Percentiles rank a stretch among this genome's conserved stretches.
These are phyloP conservation scores for Solanum raphanifolium DNA, from an alignment of 257 asterid genomes.

Conservation along the genomic window DNA sequence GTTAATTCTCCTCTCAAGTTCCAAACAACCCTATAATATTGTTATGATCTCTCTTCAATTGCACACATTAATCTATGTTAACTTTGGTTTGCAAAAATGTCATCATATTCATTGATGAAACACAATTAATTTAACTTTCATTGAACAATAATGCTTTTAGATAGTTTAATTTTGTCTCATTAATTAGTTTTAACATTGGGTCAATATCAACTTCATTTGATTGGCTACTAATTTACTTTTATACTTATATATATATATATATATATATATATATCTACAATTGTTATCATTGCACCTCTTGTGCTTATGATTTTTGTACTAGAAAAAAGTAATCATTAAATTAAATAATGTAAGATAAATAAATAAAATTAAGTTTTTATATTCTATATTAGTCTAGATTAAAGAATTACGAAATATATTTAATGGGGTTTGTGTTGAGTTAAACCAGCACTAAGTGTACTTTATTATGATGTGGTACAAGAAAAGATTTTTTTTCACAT, in stretches of 20 bases:
- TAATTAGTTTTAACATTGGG: background rate
- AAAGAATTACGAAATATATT: background rate
- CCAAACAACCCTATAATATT: conserved; percentile 55
- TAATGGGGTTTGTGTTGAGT: background rate
- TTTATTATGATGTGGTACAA: background rate
- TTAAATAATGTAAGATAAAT: background rate
- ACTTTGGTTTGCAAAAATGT: conserved; percentile 24
- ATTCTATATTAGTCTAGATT: background rate
- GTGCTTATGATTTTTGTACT: background rate
- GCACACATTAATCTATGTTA: conserved; percentile 54
- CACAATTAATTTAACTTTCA: conserved; percentile 14
- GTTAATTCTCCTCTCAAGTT: conserved; percentile 19
- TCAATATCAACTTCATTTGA: conserved; percentile 10
- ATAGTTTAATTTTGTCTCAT: background rate
- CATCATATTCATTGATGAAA: conserved; percentile 28
- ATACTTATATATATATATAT: background rate
- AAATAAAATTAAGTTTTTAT: background rate
- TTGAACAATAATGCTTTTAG: conserved; percentile 5
- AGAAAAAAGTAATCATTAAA: background rate
- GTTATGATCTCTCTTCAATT: conserved; percentile 83
- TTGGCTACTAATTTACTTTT: conserved; percentile 13
- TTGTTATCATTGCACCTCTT: background rate
- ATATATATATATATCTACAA: background rate
- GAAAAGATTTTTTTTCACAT: background rate
- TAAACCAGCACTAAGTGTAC: background rate